Percentiles rank a stretch among this genome's conserved stretches.
phyloP scores from a whole-genome alignment of 106 monocot genomes.

The Ottelia alismoides region DNA sequence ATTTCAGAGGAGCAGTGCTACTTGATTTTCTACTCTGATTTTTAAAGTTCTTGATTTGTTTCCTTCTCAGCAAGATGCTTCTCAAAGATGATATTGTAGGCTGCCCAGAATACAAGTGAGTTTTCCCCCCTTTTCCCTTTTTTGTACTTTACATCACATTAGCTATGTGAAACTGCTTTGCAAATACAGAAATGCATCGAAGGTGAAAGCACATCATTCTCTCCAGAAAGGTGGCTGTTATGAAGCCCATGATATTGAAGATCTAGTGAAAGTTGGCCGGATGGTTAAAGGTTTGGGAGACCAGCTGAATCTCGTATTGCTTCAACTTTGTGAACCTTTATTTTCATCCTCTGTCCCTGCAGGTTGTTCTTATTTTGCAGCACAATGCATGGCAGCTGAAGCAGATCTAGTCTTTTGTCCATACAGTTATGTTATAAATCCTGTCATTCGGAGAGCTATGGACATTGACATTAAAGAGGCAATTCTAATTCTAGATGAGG shows the following conservation, averaged over 20 bases:
- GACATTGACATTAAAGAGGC: slow-evolving; percentile 85
- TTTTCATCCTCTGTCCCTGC: slow-evolving; percentile 13
- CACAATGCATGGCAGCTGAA: slow-evolving; percentile 70
- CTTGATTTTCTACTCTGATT: not conserved
- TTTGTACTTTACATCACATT: not conserved
- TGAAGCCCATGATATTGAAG: slow-evolving; percentile 98
- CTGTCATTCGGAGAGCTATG: slow-evolving; percentile 91
- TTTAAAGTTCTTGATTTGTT: not conserved
- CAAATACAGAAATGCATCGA: slow-evolving; percentile 66
- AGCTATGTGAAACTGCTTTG: not conserved
- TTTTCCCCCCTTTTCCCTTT: slow-evolving; percentile 2
- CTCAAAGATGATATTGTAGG: slow-evolving; percentile 48
- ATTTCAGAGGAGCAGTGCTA: too few species aligned
- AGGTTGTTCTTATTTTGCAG: slow-evolving; percentile 98
- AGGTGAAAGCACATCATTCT: slow-evolving; percentile 69
- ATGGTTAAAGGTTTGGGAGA: slow-evolving; percentile 88
- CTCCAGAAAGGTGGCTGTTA: slow-evolving; percentile 71
- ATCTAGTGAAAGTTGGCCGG: slow-evolving; percentile 77
- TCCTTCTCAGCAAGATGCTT: slow-evolving; percentile 52
- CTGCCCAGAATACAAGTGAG: slow-evolving; percentile 86
- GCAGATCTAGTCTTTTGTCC: slow-evolving; percentile 92
- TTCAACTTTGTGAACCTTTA: not conserved
- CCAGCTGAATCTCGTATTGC: too few species aligned
- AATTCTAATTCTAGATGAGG: slow-evolving; percentile 92
- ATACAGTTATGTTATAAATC: slow-evolving; percentile 88